These are phyloP conservation scores for Trichopus zeylanicus DNA, from an alignment of 116 monocot species.

Conservation along the genomic window DNA sequence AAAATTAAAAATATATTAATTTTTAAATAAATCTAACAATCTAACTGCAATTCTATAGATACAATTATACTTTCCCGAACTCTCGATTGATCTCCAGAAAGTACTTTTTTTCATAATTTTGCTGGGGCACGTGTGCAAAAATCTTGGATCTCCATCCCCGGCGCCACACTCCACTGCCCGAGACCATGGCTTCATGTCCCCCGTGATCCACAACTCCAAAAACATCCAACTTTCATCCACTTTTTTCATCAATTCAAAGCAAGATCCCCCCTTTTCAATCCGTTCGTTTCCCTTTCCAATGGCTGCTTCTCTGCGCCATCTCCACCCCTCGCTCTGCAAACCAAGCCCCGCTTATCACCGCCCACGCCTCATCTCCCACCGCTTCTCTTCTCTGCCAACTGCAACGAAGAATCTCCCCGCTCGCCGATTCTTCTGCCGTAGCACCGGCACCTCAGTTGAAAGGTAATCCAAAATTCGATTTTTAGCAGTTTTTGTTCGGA, in stretches of 20 bases:
- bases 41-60: too few relatives aligned
- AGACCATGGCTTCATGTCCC: neutral
- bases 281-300: neutral
- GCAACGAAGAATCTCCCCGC: neutral
- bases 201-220: slow-evolving; percentile 2
- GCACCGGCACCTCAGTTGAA: slow-evolving; percentile 6
- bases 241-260: slow-evolving; percentile 10
- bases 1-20: too few relatives aligned
- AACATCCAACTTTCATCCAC: too few relatives aligned
- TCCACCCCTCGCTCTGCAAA: slow-evolving; percentile 1
- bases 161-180: too few relatives aligned
- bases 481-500: neutral
- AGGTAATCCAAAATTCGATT: slow-evolving; percentile 6
- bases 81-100: too few relatives aligned
- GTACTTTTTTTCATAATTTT: too few relatives aligned
- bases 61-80: too few relatives aligned
- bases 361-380: neutral
- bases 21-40: too few relatives aligned
- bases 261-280: neutral
- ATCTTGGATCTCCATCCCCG: too few relatives aligned
- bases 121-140: too few relatives aligned
- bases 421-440: slow-evolving; percentile 7
- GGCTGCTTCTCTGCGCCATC: slow-evolving; percentile 9
- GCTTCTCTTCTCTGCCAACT: neutral
- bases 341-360: neutral